Evolutionary conservation across 2,329 filamentous ascomycete genomes (phyloP).

Genomic region (Fusarium napiforme): DNA sequence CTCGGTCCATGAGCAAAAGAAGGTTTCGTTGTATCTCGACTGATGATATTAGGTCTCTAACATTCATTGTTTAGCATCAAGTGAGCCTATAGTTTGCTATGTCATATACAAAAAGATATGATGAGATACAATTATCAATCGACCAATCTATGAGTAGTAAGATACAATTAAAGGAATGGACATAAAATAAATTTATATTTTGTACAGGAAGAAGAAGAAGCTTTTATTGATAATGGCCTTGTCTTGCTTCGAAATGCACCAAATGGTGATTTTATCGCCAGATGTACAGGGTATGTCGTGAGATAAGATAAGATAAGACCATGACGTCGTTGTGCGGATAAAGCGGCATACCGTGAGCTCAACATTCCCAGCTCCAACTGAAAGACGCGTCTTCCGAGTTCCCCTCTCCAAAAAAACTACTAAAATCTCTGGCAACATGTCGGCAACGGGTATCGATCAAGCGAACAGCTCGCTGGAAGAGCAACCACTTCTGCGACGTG

Average conservation of each 20-base stretch:
- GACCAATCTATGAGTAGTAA: neutral
- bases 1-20: accelerated
- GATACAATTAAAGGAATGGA: accelerated
- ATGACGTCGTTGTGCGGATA: neutral
- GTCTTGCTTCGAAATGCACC: accelerated
- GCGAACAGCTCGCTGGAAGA: neutral
- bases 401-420: accelerated
- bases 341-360: neutral
- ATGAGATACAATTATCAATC: neutral
- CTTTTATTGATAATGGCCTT: neutral
- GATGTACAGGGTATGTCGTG: neutral
- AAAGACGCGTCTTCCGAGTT: accelerated
- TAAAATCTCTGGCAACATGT: neutral
- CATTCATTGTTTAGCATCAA: accelerated
- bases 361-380: accelerated
- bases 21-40: accelerated
- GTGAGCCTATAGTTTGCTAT: too few relatives aligned
- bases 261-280: neutral
- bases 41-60: accelerated
- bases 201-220: too few relatives aligned
- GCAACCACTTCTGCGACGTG: neutral
- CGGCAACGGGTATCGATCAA: accelerated
- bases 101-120: neutral
- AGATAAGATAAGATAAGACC: neutral
- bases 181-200: accelerated